phyloP scores from a whole-genome alignment of 1,139 yeast genomes.

The Kodamaea suecica region DNA sequence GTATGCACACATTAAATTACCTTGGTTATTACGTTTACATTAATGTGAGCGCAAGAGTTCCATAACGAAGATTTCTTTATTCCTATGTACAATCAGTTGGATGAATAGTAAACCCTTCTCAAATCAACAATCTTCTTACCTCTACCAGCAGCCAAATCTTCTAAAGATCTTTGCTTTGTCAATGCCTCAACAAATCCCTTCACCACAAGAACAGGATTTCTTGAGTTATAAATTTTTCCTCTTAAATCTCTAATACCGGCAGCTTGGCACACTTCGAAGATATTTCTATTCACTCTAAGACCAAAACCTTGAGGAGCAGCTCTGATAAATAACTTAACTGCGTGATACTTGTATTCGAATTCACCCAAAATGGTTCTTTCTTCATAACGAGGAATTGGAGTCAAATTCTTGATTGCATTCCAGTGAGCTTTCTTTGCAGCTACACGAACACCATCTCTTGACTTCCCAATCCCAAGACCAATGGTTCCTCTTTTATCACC shows the following conservation, averaged over 20 bases:
- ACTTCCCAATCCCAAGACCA: slow-evolving; percentile 95
- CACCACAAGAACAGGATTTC: slow-evolving; percentile 93
- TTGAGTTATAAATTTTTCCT: slow-evolving; percentile 86
- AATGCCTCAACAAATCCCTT: slow-evolving; percentile 89
- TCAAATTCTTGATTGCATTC: slow-evolving; percentile 88
- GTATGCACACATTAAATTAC: no score
- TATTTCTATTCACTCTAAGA: slow-evolving; percentile 83
- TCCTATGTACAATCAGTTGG: slow-evolving; percentile 3
- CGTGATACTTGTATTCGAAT: slow-evolving; percentile 79
- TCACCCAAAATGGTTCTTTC: slow-evolving; percentile 88
- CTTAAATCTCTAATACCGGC: slow-evolving; percentile 94
- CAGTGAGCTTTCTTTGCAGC: slow-evolving; percentile 88
- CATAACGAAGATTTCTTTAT: not conserved
- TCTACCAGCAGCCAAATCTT: slow-evolving; percentile 85
- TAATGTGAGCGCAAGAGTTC: no score
- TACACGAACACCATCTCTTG: slow-evolving; percentile 69
- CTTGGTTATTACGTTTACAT: no score
- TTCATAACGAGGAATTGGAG: slow-evolving; percentile 81
- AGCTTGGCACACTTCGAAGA: slow-evolving; percentile 88
- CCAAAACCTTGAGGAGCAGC: slow-evolving; percentile 96
- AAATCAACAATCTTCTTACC: slow-evolving; percentile 95
- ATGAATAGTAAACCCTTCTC: slow-evolving; percentile 80
- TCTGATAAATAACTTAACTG: slow-evolving; percentile 76
- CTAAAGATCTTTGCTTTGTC: slow-evolving; percentile 73
- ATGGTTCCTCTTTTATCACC: slow-evolving; percentile 94